A percentile compares a stretch with the other conserved stretches of the same genome.
Evolutionary conservation across 305 asterid genomes (phyloP).

Genomic region (Fraxinus latifolia): DNA sequence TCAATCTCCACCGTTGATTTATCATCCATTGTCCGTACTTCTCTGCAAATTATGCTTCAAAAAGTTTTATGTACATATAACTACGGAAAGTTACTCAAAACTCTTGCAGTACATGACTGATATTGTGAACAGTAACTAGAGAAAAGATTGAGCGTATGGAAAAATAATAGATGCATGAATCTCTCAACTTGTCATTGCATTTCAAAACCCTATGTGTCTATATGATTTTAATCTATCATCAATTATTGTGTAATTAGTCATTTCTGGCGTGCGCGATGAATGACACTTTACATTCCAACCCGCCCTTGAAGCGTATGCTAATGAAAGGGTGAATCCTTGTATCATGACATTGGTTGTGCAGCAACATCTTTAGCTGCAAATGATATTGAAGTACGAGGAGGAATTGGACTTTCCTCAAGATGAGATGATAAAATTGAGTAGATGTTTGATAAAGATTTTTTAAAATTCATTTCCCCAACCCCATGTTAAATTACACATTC

Average conservation of each 20-base stretch:
- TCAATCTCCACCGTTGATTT: constrained; percentile 23
- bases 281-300: neutral
- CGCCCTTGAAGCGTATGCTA: neutral
- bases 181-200: neutral
- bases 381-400: no score
- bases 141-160: constrained; percentile 10
- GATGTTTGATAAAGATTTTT: no score
- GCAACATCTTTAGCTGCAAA: neutral
- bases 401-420: no score
- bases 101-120: neutral
- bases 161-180: constrained; percentile 27
- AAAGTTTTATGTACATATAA: constrained; percentile 8
- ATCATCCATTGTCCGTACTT: constrained; percentile 20
- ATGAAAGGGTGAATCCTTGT: neutral
- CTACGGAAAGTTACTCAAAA: constrained; percentile 17
- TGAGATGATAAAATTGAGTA: no score
- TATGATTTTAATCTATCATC: neutral
- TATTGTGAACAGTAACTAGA: neutral
- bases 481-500: no score
- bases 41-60: neutral
- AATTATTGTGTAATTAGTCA: constrained; percentile 1
- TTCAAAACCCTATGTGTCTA: neutral
- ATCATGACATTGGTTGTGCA: neutral
- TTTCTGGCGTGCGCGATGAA: neutral
- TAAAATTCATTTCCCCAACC: no score